Base-by-base conservation (phyloP, 805 yeast species). In the Candida chauliodis region DNA sequence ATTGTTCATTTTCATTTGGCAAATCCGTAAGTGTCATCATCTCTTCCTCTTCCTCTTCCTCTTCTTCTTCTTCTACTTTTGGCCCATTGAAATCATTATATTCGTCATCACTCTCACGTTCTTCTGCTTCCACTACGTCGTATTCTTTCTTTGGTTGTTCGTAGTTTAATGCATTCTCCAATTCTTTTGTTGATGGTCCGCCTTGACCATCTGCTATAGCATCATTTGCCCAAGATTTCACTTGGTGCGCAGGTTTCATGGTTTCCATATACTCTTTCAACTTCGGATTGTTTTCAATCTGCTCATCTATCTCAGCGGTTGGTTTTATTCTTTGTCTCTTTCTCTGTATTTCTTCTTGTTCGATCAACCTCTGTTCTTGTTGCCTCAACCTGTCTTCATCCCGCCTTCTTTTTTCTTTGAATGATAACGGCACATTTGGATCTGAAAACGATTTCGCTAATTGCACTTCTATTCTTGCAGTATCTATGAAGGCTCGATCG, bases 401-500 rank as follows among this genome's bases (percentile, higher is more conserved):
- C 40, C 54, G 43, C 42, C 55, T 59, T 37, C 59, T 55, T 50
- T 73, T 66, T 32, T 66, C 70, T 36, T 56, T 60, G 35, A 61
- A 50, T 0, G 90, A 77, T 42, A 76, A 66, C 15, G 95, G 93
- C 5, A 88, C 89, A 10, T 69, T 67, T 2, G 95, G 90, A 59
- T 89, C 96, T 24, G 85, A 81, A 63, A 87, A 81, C 28, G 91
- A 75, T 61, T 86, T 87, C 1, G 99, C 99, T 37, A 83, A 52
- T 27, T 78, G 78, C 10, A 93, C 98, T 31, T 78, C 79, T 14
- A 93, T 74, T 49, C 75, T 78, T 2, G 95, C 72, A 1, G 97
- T 89, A 52, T 87, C 93, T 41, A 93, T 79, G 57, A 79, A 93
- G 1, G 95, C 76, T 6, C 75, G 71, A 61, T 93, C 71, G 59